Conservation (phyloP, 2,329 filamentous ascomycete species). For the Chrysoporthe cubensis region DNA sequence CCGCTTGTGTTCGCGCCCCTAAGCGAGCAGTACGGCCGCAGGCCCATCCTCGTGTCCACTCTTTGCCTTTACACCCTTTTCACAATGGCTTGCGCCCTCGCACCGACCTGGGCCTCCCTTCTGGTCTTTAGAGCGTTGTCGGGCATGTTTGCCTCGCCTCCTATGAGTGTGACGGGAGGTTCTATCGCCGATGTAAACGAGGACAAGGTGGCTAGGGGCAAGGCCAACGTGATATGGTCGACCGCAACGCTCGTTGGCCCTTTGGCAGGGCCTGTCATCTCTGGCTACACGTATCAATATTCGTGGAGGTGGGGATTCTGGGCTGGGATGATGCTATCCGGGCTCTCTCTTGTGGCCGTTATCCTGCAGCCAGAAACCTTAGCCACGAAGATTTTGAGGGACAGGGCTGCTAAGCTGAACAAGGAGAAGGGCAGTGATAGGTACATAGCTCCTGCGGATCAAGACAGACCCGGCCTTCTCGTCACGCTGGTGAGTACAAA, state of each 20-base stretch:
- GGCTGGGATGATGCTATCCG: conserved; percentile 32
- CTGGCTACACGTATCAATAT: conserved; percentile 31
- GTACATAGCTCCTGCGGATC: conserved; percentile 32
- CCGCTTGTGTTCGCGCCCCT: conserved; percentile 36
- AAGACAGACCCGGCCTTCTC: conserved; percentile 29
- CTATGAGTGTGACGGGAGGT: conserved; percentile 35
- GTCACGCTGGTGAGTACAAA: conserved; percentile 29
- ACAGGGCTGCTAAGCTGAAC: conserved; percentile 33
- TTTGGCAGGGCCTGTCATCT: conserved; percentile 33
- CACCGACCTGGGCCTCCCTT: conserved; percentile 32
- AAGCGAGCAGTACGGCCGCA: conserved; percentile 34
- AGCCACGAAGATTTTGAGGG: conserved; percentile 33
- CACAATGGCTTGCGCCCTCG: conserved; percentile 30
- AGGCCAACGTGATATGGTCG: conserved; percentile 35
- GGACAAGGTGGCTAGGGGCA: conserved; percentile 31
- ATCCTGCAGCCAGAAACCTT: conserved; percentile 34
- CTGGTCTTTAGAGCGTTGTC: conserved; percentile 32
- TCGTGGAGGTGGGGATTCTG: conserved; percentile 36
- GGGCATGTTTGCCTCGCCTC: conserved; percentile 35
- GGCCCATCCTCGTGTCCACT: conserved; percentile 27
- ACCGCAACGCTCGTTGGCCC: conserved; percentile 34
- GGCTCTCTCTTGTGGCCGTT: conserved; percentile 27
- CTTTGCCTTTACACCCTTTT: conserved; percentile 31
- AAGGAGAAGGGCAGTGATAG: conserved; percentile 27
- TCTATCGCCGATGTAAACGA: conserved; percentile 34